Base-by-base conservation (phyloP, 2,329 filamentous ascomycete genomes). In the Pseudogymnoascus sp. region DNA sequence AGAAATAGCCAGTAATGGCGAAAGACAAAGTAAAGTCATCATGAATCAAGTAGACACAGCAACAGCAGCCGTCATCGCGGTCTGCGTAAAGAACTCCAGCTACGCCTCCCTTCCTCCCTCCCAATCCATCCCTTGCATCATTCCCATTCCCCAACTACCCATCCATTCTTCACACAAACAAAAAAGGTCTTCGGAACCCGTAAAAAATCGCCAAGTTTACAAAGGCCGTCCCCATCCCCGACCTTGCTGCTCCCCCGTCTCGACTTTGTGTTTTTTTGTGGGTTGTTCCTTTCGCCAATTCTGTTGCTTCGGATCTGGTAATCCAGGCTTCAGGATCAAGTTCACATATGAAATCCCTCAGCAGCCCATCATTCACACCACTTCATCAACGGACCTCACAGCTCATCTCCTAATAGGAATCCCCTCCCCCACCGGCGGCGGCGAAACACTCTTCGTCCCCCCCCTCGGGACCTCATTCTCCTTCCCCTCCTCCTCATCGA, bases 371-470 rank as follows among this genome's bases (percentile, higher is more conserved):
- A 47, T 53, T 16, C 44, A 53, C 44, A 31, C 47, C 21, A n/a
- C n/a, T 16, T 11, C n/a, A 14, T 31, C 21, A 21, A 8, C 44
- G 14, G 23, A 16, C 14, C 5, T 53, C n/a, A n/a, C n/a, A n/a
- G n/a, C 56, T 60, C 56, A 60, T 35, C 37, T 38, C 56, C 83
- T 81, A 70, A 89, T 88, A 18, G 87, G 85, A 65, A 89, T 86
- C 44, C 80, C 81, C 68, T 83, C 80, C 64, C 75, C 74, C 61
- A 70, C 70, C 23, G 75, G 70, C 31, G 79, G 78, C 5, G 56
- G 56, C 25, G 31, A 37, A 35, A 60, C 56, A 11, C 44, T 50
- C 44, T 28, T 50, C 14, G 23, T 16, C 23, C 8, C 25, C 0
- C 47, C 47, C 47, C 47, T 53, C 4, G 44, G 44, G 1, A 25